Evolutionary conservation across 2,329 filamentous ascomycete genomes (phyloP), one percentile per base, ranked within the genome.

Genomic region (Allantophomopsis lycopodina): DNA sequence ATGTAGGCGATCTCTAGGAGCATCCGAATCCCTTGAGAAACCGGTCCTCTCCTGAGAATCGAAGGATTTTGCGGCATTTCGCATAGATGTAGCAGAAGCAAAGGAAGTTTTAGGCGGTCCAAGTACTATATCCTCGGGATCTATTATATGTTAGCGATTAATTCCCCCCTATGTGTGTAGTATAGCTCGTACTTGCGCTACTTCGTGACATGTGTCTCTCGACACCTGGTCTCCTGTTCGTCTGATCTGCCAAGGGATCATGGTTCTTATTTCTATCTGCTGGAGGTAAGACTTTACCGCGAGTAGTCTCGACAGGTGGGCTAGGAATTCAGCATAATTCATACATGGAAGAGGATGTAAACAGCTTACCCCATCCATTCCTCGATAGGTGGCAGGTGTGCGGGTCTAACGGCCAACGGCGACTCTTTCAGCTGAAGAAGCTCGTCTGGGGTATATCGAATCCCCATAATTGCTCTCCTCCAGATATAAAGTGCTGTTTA

Each of bases 351-450:
- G 14, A 21, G 14, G 13, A 14, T 18, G 14, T 8, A 17, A 20
- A 18, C 31, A 41, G 42, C 53, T 46, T 68, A 94, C 83, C 89
- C 87, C 86, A 95, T 94, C 88, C 88, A 96, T 67, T 94, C 85
- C 64, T 94, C 86, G 46, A 81, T 73, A 18, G 86, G 82, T 48
- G 87, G 88, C 35, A 95, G 71, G 47, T 71, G 73, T 46, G 79
- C 66, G 36, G 89, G 89, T 61, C 84, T 93, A 51, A 72, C 66
- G 55, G 87, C 87, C 59, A 94, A 68, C 48, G 87, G 87, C 47
- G 89, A 95, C 44, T 81, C 69, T 61, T 80, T 76, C 53, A 96
- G 67, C 58, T 71, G 69, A 52, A 86, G 66, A 50, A 96, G 69
- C 61, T 83, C 72, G 47, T 88, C 83, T 60, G 74, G 69, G 46